Conservation (phyloP, 208 protist species). For the Novymonas esmeraldas region DNA sequence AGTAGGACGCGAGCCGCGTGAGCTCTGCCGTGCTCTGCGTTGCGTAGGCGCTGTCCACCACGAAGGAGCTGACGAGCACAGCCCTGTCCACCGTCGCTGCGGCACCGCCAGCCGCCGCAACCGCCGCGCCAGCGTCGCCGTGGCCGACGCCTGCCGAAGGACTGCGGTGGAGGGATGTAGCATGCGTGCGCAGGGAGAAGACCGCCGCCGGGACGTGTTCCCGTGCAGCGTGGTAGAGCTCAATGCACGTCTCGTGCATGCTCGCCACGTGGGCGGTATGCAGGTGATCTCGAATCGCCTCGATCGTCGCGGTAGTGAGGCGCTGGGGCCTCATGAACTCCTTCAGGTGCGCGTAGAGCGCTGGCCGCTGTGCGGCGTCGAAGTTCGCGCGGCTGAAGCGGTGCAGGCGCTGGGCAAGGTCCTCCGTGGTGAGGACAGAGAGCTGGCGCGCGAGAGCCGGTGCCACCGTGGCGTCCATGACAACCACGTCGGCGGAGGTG, state of each 20-base stretch:
- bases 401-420: constrained; percentile 56
- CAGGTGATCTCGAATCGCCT: constrained; percentile 55
- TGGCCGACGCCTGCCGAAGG: background rate
- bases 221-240: constrained; percentile 53
- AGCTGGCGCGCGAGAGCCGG: constrained; percentile 33
- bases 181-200: constrained; percentile 1
- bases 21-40: constrained; percentile 44
- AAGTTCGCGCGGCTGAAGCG: constrained; percentile 75
- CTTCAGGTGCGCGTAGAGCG: constrained; percentile 54
- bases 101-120: background rate
- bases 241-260: constrained; percentile 52
- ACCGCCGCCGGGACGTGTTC: constrained; percentile 17
- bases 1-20: constrained; percentile 48
- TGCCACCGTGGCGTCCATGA: background rate
- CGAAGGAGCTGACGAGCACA: constrained; percentile 47
- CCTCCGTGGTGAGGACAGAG: constrained; percentile 41
- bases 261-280: constrained; percentile 59
- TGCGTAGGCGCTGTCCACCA: constrained; percentile 80
- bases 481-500: background rate
- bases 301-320: constrained; percentile 32
- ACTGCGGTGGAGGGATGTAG: background rate
- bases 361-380: constrained; percentile 31
- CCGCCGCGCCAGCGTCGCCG: background rate
- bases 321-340: constrained; percentile 48
- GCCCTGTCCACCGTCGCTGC: constrained; percentile 9